Evolutionary conservation across 2,329 filamentous ascomycete species (phyloP).

Genomic region (Phialophora tarda): DNA sequence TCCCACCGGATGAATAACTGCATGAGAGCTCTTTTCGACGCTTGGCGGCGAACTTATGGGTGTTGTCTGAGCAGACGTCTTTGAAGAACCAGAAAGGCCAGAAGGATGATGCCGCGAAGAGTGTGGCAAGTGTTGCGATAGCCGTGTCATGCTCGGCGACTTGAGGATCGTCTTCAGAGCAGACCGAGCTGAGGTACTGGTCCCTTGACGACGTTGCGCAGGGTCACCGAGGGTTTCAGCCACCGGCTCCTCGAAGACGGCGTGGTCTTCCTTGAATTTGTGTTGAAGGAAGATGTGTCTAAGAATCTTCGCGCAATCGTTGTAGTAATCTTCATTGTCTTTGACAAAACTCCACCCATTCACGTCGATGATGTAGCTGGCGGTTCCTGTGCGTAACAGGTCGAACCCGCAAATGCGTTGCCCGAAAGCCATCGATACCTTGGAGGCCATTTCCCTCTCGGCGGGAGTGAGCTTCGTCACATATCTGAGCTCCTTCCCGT

Average conservation of each 20-base stretch:
- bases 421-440: constrained; percentile 88
- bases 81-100: constrained; percentile 52
- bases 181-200: constrained; percentile 52
- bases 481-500: constrained; percentile 96
- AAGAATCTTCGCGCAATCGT: constrained; percentile 84
- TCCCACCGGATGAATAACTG: constrained; percentile 21
- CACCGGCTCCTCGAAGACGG: constrained; percentile 44
- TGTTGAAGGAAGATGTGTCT: constrained; percentile 87
- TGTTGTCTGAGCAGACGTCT: constrained; percentile 44
- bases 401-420: constrained; percentile 97
- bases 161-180: constrained; percentile 66
- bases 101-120: constrained; percentile 48
- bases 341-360: constrained; percentile 99
- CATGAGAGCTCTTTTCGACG: constrained; percentile 39
- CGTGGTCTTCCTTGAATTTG: constrained; percentile 56
- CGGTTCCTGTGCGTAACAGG: constrained; percentile 81
- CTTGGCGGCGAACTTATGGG: constrained; percentile 46
- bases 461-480: constrained; percentile 82
- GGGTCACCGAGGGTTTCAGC: constrained; percentile 41
- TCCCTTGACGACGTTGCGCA: constrained; percentile 47
- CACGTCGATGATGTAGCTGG: constrained; percentile 97
- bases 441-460: constrained; percentile 84
- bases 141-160: constrained; percentile 67
- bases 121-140: constrained; percentile 50
- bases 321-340: constrained; percentile 98